Evolutionary conservation across 306 rosid species (phyloP), one percentile per base, ranked within the genome.

Genomic region (Astragalus glycyphyllos): DNA sequence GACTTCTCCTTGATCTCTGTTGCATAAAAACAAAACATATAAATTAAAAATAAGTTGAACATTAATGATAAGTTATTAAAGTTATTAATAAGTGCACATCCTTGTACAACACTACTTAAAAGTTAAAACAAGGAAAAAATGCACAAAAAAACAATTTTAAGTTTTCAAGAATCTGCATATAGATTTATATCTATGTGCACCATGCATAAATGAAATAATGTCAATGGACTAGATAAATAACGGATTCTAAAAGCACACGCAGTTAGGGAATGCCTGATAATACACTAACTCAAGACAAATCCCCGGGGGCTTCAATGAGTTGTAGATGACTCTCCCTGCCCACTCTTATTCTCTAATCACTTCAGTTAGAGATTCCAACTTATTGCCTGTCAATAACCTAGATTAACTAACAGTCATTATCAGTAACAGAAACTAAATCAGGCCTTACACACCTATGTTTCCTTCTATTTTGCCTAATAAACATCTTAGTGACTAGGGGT

Each of bases 1-100:
- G 50, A 87, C 90, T 77, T 80, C 97, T 45, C 97, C 97, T 73
- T 82, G 82, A 85, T 91, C 99, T 77, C 99, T 94, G 89, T 48
- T 61, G 45, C 67, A 79, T 32, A 59, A 69, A 79, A 41, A 59
- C 59, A 53, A 55, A 70, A 49, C 32, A 58, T 50, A 41, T 8
- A 71, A 49, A 57, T 58, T 53, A 14, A 23, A 23, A 74, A 69
- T 17, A 66, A 64, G 13, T 46, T 54, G 29, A 44, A 26, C 1
- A 38, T 11, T 31, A 58, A 56, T 64, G 34, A 4, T 6, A 78
- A 50, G 58, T 45, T 31, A 35, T 47, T 42, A 57, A 53, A 7
- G 31, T 45, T 26, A 35, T 46, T 55, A 71, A 57, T 17, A 34
- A 11, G 31, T 38, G 34, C 77, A 77, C 40, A 46, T 70, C 49